Evolutionary conservation across 345 rosid species (phyloP), one percentile per base, ranked within the genome.

Genomic region (Populus nigra): DNA sequence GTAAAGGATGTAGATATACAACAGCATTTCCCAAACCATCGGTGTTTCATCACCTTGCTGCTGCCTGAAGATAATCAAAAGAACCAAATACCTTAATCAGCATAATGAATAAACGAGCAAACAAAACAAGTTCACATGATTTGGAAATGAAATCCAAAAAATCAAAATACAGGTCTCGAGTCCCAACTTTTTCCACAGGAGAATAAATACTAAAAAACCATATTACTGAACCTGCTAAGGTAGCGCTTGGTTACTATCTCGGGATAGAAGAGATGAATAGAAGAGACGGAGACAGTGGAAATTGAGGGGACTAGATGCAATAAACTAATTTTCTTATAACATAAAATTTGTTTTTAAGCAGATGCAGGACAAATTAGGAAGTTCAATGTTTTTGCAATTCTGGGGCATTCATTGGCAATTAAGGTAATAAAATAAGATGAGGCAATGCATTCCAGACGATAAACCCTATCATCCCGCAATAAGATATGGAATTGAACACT

Each of bases 1-100:
- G 85, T 93, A 92, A 47, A 93, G 91, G 83, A 93, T 96, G 88
- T 92, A 96, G 80, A 96, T 85, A 80, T 95, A 96, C 62, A 96
- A 91, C 67, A 96, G 98, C 89, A 96, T 88, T 82, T 92, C 98
- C 99, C 99, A 94, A 65, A 96, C 98, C 99, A 94, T 94, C 4
- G 98, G 97, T 1, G 99, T 96, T 82, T 96, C 98, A 85, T 96
- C 99, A 80, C 97, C 91, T 80, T 92, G 98, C 84, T 91, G 98
- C 82, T 92, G 98, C 91, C 98, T 93, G 90, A 23, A 77, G 75
- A 35, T 4, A 4, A 33, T 45, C 1, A 8, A 27, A 67, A n/a
- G 20, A 5, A 16, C 7, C 25, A 57, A 62, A 41, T 35, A 47
- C 67, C 38, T 73, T 27, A 50, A 38, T 49, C 69, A 38, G 17